Base-by-base conservation (phyloP, 2,329 filamentous ascomycete species). In the Pseudogymnoascus sp. region DNA sequence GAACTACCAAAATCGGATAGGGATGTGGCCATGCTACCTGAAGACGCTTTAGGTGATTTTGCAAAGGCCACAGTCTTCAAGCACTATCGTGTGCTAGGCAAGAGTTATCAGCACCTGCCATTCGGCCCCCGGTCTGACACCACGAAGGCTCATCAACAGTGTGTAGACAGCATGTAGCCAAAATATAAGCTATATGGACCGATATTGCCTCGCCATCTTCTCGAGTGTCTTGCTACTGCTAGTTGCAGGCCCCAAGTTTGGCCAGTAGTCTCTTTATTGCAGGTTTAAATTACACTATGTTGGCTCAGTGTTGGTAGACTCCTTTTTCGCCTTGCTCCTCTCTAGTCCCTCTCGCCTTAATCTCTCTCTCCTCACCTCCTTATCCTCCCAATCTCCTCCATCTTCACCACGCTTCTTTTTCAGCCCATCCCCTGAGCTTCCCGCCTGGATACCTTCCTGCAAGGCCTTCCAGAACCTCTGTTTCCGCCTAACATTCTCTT, bases 401-500 rank as follows among this genome's bases (percentile, higher is more conserved):
- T 73, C 70, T 31, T 69, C 67, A 58, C 75, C 73, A 35, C 69
- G 64, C 61, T 68, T 68, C 63, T 62, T 66, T 37, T 60, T 64
- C 59, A 21, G 14, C n/a, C 49, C 29, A 33, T 63, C 60, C 38
- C 21, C 63, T 6, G 72, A 71, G 45, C n/a, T 58, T 26, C 61
- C 64, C 31, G 59, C 58, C 35, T 60, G 61, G 4, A 26, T 31
- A n/a, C 62, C 26, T 55, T 68, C 65, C 37, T 33, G 63, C 58
- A 73, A 63, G 6, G 82, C 80, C 1, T 70, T 66, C 49, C 80
- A 78, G 67, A 93, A 91, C 43, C 88, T 79, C 58, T 79, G 79
- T 65, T 89, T 91, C 52, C 89, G 80, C 68, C 84, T 84, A 19
- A 76, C 74, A 68, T 93, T 94, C 72, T 88, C 84, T 7, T 71